A percentile compares a stretch with the other conserved stretches of the same genome.
These are phyloP conservation scores for Solanum virginianum DNA, from an alignment of 257 asterid genomes.

Conservation along the genomic window DNA sequence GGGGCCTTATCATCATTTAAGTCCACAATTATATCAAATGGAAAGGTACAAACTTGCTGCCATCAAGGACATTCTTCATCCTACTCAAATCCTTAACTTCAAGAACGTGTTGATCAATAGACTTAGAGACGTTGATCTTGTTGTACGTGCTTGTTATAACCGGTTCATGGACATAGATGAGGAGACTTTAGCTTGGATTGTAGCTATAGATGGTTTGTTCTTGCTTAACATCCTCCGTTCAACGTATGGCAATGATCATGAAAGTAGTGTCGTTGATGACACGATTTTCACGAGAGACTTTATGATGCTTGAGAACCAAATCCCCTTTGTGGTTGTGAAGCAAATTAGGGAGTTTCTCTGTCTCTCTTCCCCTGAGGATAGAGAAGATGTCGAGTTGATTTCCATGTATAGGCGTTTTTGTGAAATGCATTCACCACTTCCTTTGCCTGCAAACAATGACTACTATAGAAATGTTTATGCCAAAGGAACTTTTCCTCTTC, in stretches of 20 bases:
- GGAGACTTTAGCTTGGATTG: constrained; percentile 23
- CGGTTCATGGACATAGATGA: constrained; percentile 25
- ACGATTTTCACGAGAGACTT: constrained; percentile 14
- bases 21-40: constrained; percentile 25
- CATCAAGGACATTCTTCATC: constrained; percentile 1
- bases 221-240: constrained; percentile 6
- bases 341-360: constrained; percentile 1
- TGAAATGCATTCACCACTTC: constrained; percentile 10
- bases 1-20: constrained; percentile 36
- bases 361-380: background rate
- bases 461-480: background rate
- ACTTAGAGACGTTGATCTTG: constrained; percentile 13
- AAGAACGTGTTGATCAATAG: constrained; percentile 6
- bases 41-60: constrained; percentile 31
- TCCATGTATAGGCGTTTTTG: background rate
- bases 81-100: constrained; percentile 5
- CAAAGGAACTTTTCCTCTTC: background rate
- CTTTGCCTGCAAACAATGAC: background rate
- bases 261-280: background rate
- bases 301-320: constrained; percentile 35
- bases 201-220: constrained; percentile 30
- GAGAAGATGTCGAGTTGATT: background rate
- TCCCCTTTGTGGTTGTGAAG: constrained; percentile 10
- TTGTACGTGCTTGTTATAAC: constrained; percentile 20
- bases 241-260: background rate